Conservation (phyloP, 2,329 filamentous ascomycete genomes). For the Fusarium transvaalense region DNA sequence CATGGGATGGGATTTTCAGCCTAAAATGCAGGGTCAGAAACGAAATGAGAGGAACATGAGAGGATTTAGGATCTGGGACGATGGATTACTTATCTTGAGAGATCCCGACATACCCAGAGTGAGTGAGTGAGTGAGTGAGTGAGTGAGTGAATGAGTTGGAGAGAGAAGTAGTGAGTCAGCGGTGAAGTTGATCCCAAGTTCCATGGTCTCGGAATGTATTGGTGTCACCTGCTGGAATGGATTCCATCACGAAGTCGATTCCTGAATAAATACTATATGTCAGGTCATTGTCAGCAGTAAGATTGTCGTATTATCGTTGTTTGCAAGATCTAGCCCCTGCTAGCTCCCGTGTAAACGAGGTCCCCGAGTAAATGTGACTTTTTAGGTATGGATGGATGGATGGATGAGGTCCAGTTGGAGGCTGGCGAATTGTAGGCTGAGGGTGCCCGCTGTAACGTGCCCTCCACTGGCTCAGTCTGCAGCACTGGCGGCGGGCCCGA, state of each 20-base stretch:
- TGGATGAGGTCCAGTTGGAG: not conserved
- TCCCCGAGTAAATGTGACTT: constrained; percentile 8
- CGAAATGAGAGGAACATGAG: constrained; percentile 13
- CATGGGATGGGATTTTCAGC: not conserved
- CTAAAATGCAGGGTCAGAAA: constrained; percentile 17
- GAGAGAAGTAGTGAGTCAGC: constrained; percentile 1
- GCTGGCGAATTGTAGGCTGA: constrained; percentile 16
- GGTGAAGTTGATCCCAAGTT: not conserved
- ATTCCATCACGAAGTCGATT: constrained; percentile 1
- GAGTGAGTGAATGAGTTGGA: no score
- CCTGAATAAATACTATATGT: not conserved
- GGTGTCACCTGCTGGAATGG: constrained; percentile 7
- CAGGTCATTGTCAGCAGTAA: constrained; percentile 8
- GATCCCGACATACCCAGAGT: not conserved
- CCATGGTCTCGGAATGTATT: constrained; percentile 9
- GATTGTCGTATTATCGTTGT: constrained; percentile 13
- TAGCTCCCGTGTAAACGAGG: constrained; percentile 35
- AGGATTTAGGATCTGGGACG: not conserved
- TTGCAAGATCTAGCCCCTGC: constrained; percentile 19
- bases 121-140: no score
- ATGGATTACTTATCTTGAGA: not conserved
- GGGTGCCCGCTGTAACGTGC: constrained; percentile 23
- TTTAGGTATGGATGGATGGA: not conserved
- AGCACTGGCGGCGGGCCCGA: constrained; percentile 7
- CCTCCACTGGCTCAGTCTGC: no score